Evolutionary conservation across 2,329 filamentous ascomycete genomes (phyloP), one percentile per base, ranked within the genome.

Genomic region (Elsinoe perseae): DNA sequence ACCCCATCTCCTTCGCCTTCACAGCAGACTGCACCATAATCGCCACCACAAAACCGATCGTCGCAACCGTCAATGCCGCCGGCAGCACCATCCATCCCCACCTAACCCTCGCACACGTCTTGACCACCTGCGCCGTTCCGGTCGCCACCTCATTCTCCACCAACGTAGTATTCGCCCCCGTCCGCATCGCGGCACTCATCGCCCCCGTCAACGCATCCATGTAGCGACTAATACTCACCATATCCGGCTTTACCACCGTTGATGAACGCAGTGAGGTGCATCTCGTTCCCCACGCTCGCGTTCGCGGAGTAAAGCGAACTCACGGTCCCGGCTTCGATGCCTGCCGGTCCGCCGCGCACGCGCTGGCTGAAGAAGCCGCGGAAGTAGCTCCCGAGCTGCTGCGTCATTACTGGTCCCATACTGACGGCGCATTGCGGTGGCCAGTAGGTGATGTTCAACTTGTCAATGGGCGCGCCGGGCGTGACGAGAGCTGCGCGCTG

Each of bases 21-120:
- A 20, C 2, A 7, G 34, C n/a, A 16, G 30, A 8, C 50, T 23
- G 16, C 21, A 20, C 32, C 14, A 54, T 42, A 14, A 42, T 32
- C 18, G 50, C 32, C 34, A 21, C 50, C 18, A 54, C 21, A 25
- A 54, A 54, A 9, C 8, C 36, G 20, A 43, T 34, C 12, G 50
- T 54, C 18, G 27, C 20, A 6, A 54, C 36, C 20, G 34, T 42
- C 50, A 54, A 20, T 14, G 32, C 4, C n/a, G 36, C 50, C 14
- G 50, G 50, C 34, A 54, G 18, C 12, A 42, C 36, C 36, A 54
- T 12, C 50, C 50, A 54, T 3, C 32, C 32, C 50, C 50, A 54
- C 23, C 50, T 40, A 8, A 54, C 50, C 32, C 32, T 10, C 14
- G 50, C 50, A 30, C 50, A 54, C 16, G 50, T 43, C 36, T 42